These are phyloP conservation scores for Cicer pinnatifidum DNA, from an alignment of 306 rosid species.

Conservation along the genomic window DNA sequence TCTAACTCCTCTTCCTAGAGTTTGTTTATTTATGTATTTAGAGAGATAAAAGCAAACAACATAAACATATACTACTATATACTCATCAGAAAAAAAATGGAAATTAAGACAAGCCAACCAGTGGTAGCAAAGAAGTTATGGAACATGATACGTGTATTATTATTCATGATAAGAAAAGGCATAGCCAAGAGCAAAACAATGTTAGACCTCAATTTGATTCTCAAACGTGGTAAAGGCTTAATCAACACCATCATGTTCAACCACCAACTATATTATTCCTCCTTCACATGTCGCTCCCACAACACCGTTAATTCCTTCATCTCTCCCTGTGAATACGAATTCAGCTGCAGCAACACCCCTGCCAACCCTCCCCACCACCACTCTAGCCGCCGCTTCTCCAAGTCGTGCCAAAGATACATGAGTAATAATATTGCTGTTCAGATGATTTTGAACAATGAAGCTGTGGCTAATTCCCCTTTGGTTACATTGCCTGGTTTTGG, in stretches of 20 bases:
- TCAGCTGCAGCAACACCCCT: constrained; percentile 96
- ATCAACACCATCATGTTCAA: constrained; percentile 57
- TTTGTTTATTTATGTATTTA: neutral
- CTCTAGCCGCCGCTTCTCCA: constrained; percentile 39
- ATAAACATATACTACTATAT: neutral
- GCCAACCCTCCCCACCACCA: constrained; percentile 50
- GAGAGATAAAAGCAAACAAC: neutral
- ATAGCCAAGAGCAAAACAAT: constrained; percentile 68
- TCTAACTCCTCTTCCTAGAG: neutral
- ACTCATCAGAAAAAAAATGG: constrained; percentile 53
- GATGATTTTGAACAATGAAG: constrained; percentile 54
- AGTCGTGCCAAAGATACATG: constrained; percentile 38
- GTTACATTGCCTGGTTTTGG: constrained; percentile 76
- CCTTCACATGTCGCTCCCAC: constrained; percentile 67
- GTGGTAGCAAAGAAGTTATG: constrained; percentile 70
- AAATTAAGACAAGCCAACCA: constrained; percentile 56
- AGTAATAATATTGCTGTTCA: constrained; percentile 51
- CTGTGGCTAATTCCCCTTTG: constrained; percentile 58
- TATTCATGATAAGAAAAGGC: constrained; percentile 76
- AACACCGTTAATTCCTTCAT: constrained; percentile 52
- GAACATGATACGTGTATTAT: constrained; percentile 63
- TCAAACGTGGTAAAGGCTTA: constrained; percentile 69
- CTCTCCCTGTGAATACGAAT: constrained; percentile 77
- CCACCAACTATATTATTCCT: constrained; percentile 49
- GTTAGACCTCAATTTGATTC: constrained; percentile 57